Evolutionary conservation across 2,329 filamentous ascomycete species (phyloP).

Genomic region (Cercospora berteroae): DNA sequence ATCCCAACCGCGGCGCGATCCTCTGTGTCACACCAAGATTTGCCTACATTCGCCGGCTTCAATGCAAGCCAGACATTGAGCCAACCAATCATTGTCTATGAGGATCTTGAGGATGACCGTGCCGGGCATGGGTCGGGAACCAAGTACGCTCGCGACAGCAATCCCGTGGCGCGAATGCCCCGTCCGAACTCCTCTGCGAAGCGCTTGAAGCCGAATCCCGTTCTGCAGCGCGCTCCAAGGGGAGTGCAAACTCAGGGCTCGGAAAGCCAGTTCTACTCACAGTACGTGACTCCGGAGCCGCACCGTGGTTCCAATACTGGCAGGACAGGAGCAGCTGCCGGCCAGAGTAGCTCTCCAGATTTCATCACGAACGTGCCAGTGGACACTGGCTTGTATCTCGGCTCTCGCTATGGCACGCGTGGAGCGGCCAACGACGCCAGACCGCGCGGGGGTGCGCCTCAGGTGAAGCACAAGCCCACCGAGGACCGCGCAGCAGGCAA

Average conservation of each 20-base stretch:
- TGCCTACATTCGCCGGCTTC: conserved; percentile 10
- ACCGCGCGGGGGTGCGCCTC: background rate
- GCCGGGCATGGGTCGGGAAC: background rate
- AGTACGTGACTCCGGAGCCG: conserved; percentile 18
- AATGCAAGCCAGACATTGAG: background rate
- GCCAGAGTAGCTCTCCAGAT: conserved; percentile 30
- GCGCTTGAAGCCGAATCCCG: conserved; percentile 16
- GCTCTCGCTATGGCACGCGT: background rate
- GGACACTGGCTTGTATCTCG: conserved; percentile 13
- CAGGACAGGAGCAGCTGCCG: background rate
- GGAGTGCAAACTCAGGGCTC: background rate
- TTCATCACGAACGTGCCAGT: conserved; percentile 20
- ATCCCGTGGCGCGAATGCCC: conserved; percentile 27
- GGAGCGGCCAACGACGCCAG: background rate
- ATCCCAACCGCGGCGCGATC: background rate
- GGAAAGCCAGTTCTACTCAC: background rate
- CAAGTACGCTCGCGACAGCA: background rate
- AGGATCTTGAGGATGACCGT: conserved; percentile 1
- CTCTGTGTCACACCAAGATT: background rate
- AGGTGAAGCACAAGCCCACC: background rate
- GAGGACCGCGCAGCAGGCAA: background rate
- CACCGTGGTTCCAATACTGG: background rate
- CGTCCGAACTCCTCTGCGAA: conserved; percentile 33
- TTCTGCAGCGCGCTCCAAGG: background rate
- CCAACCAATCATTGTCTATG: conserved; percentile 1